phyloP scores from a whole-genome alignment of 768 basidiomycete genomes.

The Tulasnella sp. region DNA sequence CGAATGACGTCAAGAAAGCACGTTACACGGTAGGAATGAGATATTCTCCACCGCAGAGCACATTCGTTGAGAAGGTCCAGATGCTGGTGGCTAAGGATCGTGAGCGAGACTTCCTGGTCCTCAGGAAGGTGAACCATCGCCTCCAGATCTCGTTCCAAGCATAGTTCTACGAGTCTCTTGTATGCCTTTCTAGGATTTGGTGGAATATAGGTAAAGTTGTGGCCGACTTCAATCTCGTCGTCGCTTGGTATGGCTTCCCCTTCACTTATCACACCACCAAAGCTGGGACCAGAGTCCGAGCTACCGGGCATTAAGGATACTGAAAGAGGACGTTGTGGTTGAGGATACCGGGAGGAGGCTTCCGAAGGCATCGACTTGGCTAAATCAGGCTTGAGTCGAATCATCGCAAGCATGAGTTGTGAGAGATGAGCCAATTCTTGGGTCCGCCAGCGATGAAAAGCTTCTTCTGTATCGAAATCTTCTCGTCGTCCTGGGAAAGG shows the following conservation, averaged over 20 bases:
- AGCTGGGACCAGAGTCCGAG: not conserved
- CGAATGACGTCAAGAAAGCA: conserved; percentile 82
- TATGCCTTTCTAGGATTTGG: conserved; percentile 81
- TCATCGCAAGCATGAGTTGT: conserved; percentile 81
- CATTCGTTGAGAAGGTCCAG: conserved; percentile 81
- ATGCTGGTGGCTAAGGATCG: conserved; percentile 74
- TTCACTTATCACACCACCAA: conserved; percentile 8
- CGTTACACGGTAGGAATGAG: conserved; percentile 63
- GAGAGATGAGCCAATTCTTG: conserved; percentile 77
- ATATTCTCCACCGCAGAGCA: conserved; percentile 82
- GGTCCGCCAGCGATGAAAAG: conserved; percentile 77
- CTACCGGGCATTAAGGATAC: not conserved
- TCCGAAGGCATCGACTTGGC: conserved; percentile 63
- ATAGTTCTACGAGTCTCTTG: conserved; percentile 71
- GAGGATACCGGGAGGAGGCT: conserved; percentile 46
- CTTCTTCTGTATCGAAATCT: conserved; percentile 76
- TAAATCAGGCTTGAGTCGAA: conserved; percentile 76
- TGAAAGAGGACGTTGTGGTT: not conserved
- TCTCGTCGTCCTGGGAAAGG: conserved; percentile 78
- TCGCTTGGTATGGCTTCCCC: conserved; percentile 17
- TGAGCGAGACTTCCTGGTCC: conserved; percentile 89
- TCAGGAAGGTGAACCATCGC: conserved; percentile 60
- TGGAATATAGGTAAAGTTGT: conserved; percentile 87
- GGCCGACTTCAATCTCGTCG: conserved; percentile 48
- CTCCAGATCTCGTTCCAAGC: conserved; percentile 78